phyloP scores from a whole-genome alignment of 2,329 filamentous ascomycete genomes.

The Knufia fluminis region DNA sequence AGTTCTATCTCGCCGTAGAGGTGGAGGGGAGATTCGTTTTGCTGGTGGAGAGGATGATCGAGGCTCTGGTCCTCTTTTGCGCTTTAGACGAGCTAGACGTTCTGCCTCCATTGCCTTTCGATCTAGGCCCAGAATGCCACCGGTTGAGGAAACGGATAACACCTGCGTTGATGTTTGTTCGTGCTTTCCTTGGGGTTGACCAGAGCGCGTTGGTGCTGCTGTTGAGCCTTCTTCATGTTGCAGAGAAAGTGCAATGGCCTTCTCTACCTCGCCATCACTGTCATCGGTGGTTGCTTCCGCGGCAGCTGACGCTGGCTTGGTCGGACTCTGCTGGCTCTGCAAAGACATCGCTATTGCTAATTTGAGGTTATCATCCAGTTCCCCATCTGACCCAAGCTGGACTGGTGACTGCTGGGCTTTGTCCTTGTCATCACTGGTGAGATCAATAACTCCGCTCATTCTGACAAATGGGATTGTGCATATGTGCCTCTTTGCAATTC shows the following conservation, averaged over 20 bases:
- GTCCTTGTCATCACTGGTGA: slow-evolving; percentile 3
- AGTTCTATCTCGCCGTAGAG: slow-evolving; percentile 18
- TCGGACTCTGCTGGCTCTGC: slow-evolving; percentile 13
- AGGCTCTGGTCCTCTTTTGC: slow-evolving; percentile 48
- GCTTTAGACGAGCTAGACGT: slow-evolving; percentile 57
- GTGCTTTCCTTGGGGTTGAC: no score
- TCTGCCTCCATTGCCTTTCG: slow-evolving; percentile 80
- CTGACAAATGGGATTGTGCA: background rate
- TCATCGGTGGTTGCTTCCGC: slow-evolving; percentile 16
- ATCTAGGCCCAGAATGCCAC: slow-evolving; percentile 49
- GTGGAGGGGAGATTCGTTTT: slow-evolving; percentile 14
- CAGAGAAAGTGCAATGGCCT: slow-evolving; percentile 29
- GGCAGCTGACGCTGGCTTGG: slow-evolving; percentile 13
- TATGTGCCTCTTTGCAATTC: background rate
- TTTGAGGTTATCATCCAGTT: slow-evolving; percentile 30
- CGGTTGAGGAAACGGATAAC: no score
- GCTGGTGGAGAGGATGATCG: background rate
- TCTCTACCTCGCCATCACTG: slow-evolving; percentile 30
- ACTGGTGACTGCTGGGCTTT: background rate
- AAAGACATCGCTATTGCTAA: slow-evolving; percentile 28
- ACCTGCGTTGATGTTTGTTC: no score
- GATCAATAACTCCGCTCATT: slow-evolving; percentile 10
- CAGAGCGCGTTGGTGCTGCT: background rate
- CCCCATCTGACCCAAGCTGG: background rate
- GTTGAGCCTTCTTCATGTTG: slow-evolving; percentile 21